Evolutionary conservation across 768 basidiomycete genomes (phyloP).

Genomic region (Leccinum incarnatum): DNA sequence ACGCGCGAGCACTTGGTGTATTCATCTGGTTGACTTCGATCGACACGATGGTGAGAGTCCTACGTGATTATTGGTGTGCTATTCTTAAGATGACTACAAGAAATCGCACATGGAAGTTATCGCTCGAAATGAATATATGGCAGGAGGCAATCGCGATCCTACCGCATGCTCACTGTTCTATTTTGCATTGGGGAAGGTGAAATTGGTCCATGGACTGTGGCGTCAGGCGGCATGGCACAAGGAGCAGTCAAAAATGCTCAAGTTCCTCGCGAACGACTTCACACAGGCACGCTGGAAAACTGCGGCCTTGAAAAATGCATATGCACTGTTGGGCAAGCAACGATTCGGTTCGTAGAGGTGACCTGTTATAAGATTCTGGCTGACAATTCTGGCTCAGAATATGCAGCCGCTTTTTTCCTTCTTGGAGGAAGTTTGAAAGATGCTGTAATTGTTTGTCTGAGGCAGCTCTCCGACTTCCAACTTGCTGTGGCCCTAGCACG

Average conservation of each 20-base stretch:
- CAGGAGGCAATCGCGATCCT: slow-evolving; percentile 84
- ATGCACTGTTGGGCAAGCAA: slow-evolving; percentile 84
- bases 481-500: slow-evolving; percentile 86
- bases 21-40: slow-evolving; percentile 83
- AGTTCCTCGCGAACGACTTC: slow-evolving; percentile 91
- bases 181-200: slow-evolving; percentile 90
- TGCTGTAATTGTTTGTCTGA: slow-evolving; percentile 86
- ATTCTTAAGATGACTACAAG: slow-evolving; percentile 38
- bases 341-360: slow-evolving; percentile 68
- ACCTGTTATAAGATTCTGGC: not conserved
- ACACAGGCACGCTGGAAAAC: slow-evolving; percentile 80
- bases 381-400: slow-evolving; percentile 54
- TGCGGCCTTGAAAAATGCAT: slow-evolving; percentile 96
- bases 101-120: slow-evolving; percentile 80
- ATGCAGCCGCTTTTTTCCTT: slow-evolving; percentile 98
- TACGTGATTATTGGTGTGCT: not conserved
- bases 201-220: slow-evolving; percentile 94
- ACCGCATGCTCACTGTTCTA: slow-evolving; percentile 88
- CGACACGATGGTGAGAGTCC: slow-evolving; percentile 67
- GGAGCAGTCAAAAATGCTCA: slow-evolving; percentile 86
- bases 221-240: slow-evolving; percentile 92
- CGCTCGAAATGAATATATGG: slow-evolving; percentile 91
- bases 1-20: slow-evolving; percentile 83
- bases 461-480: slow-evolving; percentile 86
- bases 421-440: slow-evolving; percentile 87